A percentile compares a stretch with the other conserved stretches of the same genome.
Conservation (phyloP, 805 yeast genomes). For the Tetrapisispora namnaoensis region DNA sequence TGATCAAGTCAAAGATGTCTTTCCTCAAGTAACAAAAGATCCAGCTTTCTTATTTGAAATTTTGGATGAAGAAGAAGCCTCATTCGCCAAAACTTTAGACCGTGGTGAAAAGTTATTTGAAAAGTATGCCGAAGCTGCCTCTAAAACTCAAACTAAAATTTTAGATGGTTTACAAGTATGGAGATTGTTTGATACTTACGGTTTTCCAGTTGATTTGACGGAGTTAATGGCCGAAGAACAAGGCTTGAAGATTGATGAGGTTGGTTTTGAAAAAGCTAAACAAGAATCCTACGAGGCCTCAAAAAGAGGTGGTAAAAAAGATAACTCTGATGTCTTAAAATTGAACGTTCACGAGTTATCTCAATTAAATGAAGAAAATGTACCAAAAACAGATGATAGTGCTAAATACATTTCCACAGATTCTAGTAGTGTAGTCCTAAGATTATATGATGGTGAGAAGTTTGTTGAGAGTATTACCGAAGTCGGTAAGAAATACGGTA, state of each 20-base stretch:
- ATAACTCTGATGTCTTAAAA: constrained; percentile 54
- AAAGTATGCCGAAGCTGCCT: constrained; percentile 79
- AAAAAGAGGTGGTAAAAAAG: constrained; percentile 67
- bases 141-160: constrained; percentile 61
- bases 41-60: constrained; percentile 75
- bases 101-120: constrained; percentile 96
- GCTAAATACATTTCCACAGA: constrained; percentile 67
- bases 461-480: constrained; percentile 46
- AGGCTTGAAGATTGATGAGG: constrained; percentile 84
- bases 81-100: constrained; percentile 90
- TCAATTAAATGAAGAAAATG: constrained; percentile 44
- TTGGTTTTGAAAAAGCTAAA: constrained; percentile 84
- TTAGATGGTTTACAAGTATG: constrained; percentile 92
- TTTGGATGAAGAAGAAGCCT: constrained; percentile 89
- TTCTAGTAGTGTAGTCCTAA: constrained; percentile 57
- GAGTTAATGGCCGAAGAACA: constrained; percentile 98
- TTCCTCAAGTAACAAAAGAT: constrained; percentile 82
- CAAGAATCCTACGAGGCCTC: constrained; percentile 89
- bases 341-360: constrained; percentile 88
- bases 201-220: constrained; percentile 97
- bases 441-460: constrained; percentile 55
- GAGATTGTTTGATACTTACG: constrained; percentile 97
- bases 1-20: constrained; percentile 74
- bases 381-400: constrained; percentile 77
- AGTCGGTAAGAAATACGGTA: constrained; percentile 54